Evolutionary conservation across 2,329 filamentous ascomycete species (phyloP), one percentile per base, ranked within the genome.

Genomic region (Neonectria magnoliae): DNA sequence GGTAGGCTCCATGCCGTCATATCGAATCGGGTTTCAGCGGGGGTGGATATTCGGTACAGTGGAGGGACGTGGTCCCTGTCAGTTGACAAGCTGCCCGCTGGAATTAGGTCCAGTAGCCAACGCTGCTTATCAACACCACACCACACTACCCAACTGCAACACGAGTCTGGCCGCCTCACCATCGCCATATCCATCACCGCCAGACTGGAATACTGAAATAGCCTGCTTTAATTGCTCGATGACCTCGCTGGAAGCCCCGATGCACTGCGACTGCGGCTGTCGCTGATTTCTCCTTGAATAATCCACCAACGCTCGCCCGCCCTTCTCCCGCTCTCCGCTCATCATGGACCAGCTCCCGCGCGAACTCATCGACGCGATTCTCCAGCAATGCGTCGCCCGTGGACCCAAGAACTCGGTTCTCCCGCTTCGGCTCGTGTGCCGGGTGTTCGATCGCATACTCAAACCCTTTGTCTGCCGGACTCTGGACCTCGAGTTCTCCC

Each of bases 401-500:
- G 76, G 76, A 10, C 75, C 81, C 60, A 85, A 86, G 76, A 85
- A 85, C 52, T 61, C 68, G 1, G 73, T 85, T 14, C 75, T 86
- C 3, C 68, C 71, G 18, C 76, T 86, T 38, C 83, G 85, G 13
- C 79, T 83, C 20, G 84, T 86, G 31, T 86, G 84, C 72, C 81
- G 80, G 48, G 74, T 79, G 14, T 87, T 87, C 65, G 79, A 87
- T 69, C 74, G 77, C 25, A 74, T 81, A 36, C 76, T 87, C 41
- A 83, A 81, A 66, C 81, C 82, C 0, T 80, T 77, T 57, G 78
- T 77, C 27, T 83, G 84, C 65, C 79, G 79, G 31, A 86, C 83
- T 1, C 75, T 87, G 13, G 81, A 81, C 57, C 73, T 87, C 18
- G 84, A 86, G 53, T 85, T 83, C 71, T 82, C 82, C 13, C 80